phyloP scores from a whole-genome alignment of 164 flowering plant genomes.

The Nymphaea thermarum region DNA sequence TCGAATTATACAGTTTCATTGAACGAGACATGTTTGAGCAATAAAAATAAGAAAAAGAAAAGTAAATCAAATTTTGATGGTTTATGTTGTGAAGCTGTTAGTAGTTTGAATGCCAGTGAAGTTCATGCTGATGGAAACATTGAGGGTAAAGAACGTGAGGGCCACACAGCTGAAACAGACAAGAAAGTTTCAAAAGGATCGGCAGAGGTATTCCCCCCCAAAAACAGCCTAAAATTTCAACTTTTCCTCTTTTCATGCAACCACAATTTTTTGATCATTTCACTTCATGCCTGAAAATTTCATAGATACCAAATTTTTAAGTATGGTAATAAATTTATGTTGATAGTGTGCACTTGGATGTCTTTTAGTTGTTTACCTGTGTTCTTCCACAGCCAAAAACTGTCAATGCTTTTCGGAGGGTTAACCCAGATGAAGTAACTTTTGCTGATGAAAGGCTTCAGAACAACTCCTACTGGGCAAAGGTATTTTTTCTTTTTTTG shows the following conservation, averaged over 20 bases:
- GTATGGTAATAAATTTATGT: neutral
- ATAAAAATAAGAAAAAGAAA: neutral
- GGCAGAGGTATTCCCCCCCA: constrained; percentile 49
- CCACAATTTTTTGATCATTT: neutral
- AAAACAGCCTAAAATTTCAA: neutral
- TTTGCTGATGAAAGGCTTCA: constrained; percentile 70
- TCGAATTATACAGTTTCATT: neutral
- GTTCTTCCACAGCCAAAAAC: constrained; percentile 53
- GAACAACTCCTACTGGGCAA: constrained; percentile 98
- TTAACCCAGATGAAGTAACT: constrained; percentile 60
- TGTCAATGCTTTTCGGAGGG: constrained; percentile 64
- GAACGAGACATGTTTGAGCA: constrained; percentile 1
- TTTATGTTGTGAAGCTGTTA: constrained; percentile 3
- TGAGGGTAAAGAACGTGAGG: constrained; percentile 12
- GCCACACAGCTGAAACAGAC: constrained; percentile 8
- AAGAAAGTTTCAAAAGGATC: constrained; percentile 35
- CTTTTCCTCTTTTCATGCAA: neutral
- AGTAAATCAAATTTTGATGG: neutral
- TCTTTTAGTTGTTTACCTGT: neutral
- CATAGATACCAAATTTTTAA: neutral
- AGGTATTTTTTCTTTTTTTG: constrained; percentile 37
- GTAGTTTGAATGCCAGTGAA: constrained; percentile 1
- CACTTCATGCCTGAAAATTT: neutral
- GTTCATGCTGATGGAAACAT: constrained; percentile 13
- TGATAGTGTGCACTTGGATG: neutral